These are phyloP conservation scores for Boletellus emodensis DNA, from an alignment of 768 basidiomycete genomes.

Conservation along the genomic window DNA sequence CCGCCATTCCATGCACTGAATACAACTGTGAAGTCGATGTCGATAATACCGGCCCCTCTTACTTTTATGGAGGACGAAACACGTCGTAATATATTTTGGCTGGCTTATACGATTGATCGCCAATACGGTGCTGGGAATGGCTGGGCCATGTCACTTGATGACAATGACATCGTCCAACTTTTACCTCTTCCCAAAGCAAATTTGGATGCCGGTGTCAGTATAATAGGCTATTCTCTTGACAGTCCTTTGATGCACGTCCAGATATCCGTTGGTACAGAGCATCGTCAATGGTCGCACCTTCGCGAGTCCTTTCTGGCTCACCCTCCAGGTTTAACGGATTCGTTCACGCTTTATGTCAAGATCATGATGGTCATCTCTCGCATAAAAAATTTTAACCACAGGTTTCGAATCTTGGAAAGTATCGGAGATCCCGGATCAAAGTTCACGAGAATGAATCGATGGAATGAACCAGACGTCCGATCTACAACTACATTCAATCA, in stretches of 20 bases:
- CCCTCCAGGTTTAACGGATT: conserved; percentile 59
- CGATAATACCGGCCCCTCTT: conserved; percentile 56
- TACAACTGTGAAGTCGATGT: conserved; percentile 51
- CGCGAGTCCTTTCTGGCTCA: conserved; percentile 58
- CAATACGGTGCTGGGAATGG: conserved; percentile 64
- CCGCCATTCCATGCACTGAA: conserved; percentile 64
- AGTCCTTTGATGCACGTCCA: conserved; percentile 20
- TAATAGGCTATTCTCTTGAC: background rate
- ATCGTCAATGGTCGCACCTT: conserved; percentile 67
- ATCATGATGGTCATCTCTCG: conserved; percentile 58
- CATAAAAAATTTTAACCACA: conserved; percentile 62
- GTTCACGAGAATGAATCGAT: conserved; percentile 20
- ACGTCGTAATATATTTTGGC: conserved; percentile 70
- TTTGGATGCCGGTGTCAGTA: conserved; percentile 57
- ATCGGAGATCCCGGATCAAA: conserved; percentile 47
- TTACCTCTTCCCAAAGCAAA: conserved; percentile 59
- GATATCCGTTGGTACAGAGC: conserved; percentile 45
- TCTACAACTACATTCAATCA: conserved; percentile 61
- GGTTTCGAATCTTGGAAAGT: conserved; percentile 59
- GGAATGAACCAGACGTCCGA: conserved; percentile 53
- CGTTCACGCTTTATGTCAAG: conserved; percentile 71
- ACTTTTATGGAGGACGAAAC: conserved; percentile 67
- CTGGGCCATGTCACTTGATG: conserved; percentile 69
- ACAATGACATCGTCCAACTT: conserved; percentile 68
- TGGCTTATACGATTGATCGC: conserved; percentile 66